Base-by-base conservation (phyloP, 108 stramenopile genomes). In the Cyclotella cryptica region DNA sequence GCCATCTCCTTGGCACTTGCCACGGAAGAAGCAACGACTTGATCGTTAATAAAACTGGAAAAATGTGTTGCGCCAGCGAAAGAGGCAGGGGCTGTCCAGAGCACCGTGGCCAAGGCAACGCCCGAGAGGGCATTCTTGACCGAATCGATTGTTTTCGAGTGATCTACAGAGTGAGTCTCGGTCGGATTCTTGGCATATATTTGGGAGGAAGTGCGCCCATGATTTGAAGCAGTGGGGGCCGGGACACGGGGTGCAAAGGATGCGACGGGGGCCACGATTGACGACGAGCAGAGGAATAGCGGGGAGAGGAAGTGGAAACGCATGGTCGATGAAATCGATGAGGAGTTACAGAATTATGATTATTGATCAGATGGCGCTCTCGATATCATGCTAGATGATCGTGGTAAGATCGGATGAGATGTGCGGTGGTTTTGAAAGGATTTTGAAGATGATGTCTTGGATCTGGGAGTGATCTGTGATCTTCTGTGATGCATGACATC, bases 1-100 rank as follows among this genome's bases (percentile, higher is more conserved):
- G 95, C 95, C 93, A 85, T 94, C 77, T 96, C 93, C 75, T 89
- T 91, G 78, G 95, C 95, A 44, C 61, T 78, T 19, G 90, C 92
- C 29, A 84, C 62, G 14, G 75, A 67, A 13, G 82, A 46, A 24
- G 78, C 42, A 61, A 82, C 54, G 40, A 69, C 41, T 61, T 27
- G 22, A 24, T 60, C 63, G 30, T 52, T 43, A 8, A 30, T 41
- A 49, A 46, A 51, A 51, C 22, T 55, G 22, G 76, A 28, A 29
- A 55, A 42, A 43, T 66, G 40, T 19, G 54, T 43, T 45, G 69
- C 44, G 1, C 72, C 81, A 13, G 66, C 72, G 39, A 83, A 43
- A 1, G 72, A 35, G 66, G 84, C 80, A 43, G 84, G 84, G 18
- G 84, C 80, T 51, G 77, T 71, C 84, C 84, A 85, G 1, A 85